A percentile compares a stretch with the other conserved stretches of the same genome.
Evolutionary conservation across 305 asterid species (phyloP).

Genomic region (Fraxinus xanthoxyloides): DNA sequence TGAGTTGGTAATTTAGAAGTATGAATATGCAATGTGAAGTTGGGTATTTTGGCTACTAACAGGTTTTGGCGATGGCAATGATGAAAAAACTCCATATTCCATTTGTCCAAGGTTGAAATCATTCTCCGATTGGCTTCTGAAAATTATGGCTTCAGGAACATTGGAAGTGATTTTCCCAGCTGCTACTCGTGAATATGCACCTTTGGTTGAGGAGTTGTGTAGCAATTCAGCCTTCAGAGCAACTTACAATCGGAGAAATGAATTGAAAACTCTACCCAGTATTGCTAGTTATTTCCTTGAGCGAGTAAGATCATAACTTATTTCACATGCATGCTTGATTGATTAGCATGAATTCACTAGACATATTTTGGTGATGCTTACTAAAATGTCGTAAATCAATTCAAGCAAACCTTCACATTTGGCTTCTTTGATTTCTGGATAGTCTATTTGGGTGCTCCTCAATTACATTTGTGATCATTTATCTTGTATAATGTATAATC

Average conservation of each 20-base stretch:
- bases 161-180: conserved; percentile 95
- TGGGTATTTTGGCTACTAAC: conserved; percentile 24
- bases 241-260: conserved; percentile 80
- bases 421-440: background rate
- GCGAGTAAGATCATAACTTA: conserved; percentile 56
- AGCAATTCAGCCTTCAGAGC: conserved; percentile 76
- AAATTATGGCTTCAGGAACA: conserved; percentile 91
- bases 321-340: conserved; percentile 11
- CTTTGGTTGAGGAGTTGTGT: conserved; percentile 84
- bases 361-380: background rate
- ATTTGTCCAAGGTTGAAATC: conserved; percentile 75
- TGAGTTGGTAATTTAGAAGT: conserved; percentile 4
- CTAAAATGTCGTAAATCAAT: background rate
- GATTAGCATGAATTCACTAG: background rate
- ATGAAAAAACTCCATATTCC: conserved; percentile 61
- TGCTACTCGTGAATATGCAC: conserved; percentile 95
- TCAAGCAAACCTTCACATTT: background rate
- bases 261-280: conserved; percentile 74
- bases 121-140: conserved; percentile 98
- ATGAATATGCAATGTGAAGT: background rate
- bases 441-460: background rate
- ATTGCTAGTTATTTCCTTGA: conserved; percentile 88
- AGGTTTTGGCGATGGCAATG: conserved; percentile 49
- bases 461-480: background rate
- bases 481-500: background rate